Evolutionary conservation across 2,329 filamentous ascomycete species (phyloP).

Genomic region (Parasarocladium wereldwijsianum): DNA sequence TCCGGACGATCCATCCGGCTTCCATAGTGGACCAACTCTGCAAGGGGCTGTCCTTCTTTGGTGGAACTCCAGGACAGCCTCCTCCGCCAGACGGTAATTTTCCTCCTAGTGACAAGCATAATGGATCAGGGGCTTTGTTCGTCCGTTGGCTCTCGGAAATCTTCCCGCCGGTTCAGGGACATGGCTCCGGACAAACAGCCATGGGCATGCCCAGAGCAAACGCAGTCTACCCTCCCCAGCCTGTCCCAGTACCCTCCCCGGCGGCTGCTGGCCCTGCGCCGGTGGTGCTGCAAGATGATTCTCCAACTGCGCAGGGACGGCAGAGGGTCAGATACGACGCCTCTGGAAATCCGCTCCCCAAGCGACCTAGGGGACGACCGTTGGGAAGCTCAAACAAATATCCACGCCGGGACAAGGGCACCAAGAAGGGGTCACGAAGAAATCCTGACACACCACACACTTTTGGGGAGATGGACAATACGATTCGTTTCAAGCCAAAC

Average conservation of each 20-base stretch:
- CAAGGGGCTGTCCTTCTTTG: slow-evolving; percentile 48
- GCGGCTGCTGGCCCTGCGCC: too few species aligned
- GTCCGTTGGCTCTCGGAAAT: slow-evolving; percentile 50
- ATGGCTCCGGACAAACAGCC: slow-evolving; percentile 18
- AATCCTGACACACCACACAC: too few species aligned
- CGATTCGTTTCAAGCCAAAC: too few species aligned
- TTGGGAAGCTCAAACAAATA: slow-evolving; percentile 34
- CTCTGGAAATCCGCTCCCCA: neutral
- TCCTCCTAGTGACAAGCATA: slow-evolving; percentile 38
- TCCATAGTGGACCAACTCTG: slow-evolving; percentile 48
- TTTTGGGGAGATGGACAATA: too few species aligned
- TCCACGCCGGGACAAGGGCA: slow-evolving; percentile 31
- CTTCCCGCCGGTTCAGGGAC: slow-evolving; percentile 30
- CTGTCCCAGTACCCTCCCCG: too few species aligned
- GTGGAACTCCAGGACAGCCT: slow-evolving; percentile 40
- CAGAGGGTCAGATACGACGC: neutral
- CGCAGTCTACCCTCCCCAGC: slow-evolving; percentile 7
- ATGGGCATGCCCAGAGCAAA: slow-evolving; percentile 18
- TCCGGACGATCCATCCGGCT: slow-evolving; percentile 38
- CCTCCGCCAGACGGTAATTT: slow-evolving; percentile 36
- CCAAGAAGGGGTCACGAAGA: slow-evolving; percentile 24
- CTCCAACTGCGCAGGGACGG: too few species aligned
- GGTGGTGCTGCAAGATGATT: too few species aligned
- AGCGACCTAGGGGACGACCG: slow-evolving; percentile 30
- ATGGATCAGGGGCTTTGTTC: slow-evolving; percentile 42